Conservation (phyloP, 1,139 yeast species). For the Pichia sp. region DNA sequence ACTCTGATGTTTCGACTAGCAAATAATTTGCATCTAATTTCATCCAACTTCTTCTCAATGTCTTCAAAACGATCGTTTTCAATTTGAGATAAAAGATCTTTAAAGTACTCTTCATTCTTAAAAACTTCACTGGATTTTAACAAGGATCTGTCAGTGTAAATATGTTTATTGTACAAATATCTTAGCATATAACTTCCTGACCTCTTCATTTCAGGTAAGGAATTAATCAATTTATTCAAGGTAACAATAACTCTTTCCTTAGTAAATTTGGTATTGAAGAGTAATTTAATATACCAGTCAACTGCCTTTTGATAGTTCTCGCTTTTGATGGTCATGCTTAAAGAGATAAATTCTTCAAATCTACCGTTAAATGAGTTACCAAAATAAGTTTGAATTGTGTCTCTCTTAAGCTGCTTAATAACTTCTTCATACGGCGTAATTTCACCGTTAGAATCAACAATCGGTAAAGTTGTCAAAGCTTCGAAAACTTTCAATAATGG, state of each 20-base stretch:
- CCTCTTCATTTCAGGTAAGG: constrained; percentile 75
- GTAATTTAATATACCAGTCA: constrained; percentile 64
- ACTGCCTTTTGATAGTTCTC: constrained; percentile 63
- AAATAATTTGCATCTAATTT: constrained; percentile 52
- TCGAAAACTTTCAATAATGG: constrained; percentile 65
- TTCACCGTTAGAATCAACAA: constrained; percentile 56
- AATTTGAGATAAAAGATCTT: constrained; percentile 43
- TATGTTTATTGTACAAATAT: constrained; percentile 51
- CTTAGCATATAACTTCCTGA: constrained; percentile 67
- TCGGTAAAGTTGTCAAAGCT: constrained; percentile 65
- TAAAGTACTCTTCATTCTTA: constrained; percentile 53
- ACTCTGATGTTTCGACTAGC: constrained; percentile 57
- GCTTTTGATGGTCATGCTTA: constrained; percentile 57
- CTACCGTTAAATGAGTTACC: constrained; percentile 55
- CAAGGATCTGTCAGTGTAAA: constrained; percentile 54
- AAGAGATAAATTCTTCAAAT: constrained; percentile 57
- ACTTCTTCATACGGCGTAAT: constrained; percentile 67
- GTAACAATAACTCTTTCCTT: constrained; percentile 62
- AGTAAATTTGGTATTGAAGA: constrained; percentile 66
- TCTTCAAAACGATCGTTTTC: constrained; percentile 38
- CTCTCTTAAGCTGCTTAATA: constrained; percentile 63
- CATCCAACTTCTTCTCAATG: constrained; percentile 50
- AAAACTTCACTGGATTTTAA: constrained; percentile 64
- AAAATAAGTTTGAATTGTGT: constrained; percentile 55
- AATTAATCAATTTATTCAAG: constrained; percentile 67